A percentile compares a stretch with the other conserved stretches of the same genome.
Conservation (phyloP, 2,329 filamentous ascomycete genomes). For the Alternaria longipes region DNA sequence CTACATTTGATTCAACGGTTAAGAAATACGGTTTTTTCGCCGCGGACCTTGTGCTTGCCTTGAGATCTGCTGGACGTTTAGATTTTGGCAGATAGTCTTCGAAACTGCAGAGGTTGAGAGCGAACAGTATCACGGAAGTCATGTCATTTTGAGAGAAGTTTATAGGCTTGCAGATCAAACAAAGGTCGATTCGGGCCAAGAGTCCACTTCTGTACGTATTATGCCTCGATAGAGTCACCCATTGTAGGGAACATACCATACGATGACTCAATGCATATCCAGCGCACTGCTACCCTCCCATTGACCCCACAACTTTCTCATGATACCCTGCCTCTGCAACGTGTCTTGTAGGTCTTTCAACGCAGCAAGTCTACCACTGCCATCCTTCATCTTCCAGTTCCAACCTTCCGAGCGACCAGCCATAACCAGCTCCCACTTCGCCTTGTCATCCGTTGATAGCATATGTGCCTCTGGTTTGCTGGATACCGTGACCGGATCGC, state of each 20-base stretch:
- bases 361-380: conserved; percentile 17
- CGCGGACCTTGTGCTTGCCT: background rate
- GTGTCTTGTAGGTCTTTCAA: conserved; percentile 18
- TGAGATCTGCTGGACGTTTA: background rate
- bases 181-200: no score
- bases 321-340: conserved; percentile 16
- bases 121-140: no score
- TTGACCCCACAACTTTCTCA: conserved; percentile 14
- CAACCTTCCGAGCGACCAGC: conserved; percentile 12
- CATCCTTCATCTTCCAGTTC: conserved; percentile 9
- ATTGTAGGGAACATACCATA: background rate
- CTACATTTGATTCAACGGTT: no score
- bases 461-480: background rate
- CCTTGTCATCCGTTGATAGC: conserved; percentile 8
- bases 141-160: no score
- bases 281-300: conserved; percentile 10
- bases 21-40: background rate
- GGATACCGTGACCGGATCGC: conserved; percentile 10
- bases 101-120: no score
- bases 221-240: background rate
- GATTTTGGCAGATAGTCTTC: no score
- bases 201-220: no score
- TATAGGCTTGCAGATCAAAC: no score
- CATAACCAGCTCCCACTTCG: conserved; percentile 18
- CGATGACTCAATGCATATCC: background rate